A percentile compares a stretch with the other conserved stretches of the same genome.
Evolutionary conservation across 257 asterid genomes (phyloP).

Genomic region (Agastache rugosa): DNA sequence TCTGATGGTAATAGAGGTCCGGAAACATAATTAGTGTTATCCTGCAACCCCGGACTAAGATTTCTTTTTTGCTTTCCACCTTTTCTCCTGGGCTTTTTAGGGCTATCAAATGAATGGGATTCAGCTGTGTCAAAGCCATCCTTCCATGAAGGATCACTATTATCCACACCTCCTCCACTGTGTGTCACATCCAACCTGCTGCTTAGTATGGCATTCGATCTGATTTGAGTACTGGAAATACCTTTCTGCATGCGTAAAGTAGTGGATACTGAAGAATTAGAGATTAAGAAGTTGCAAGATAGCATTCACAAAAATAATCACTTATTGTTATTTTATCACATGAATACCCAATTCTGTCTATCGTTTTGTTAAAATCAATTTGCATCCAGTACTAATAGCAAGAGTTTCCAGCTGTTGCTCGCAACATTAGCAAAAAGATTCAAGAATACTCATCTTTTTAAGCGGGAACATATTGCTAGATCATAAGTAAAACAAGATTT

Average conservation of each 20-base stretch:
- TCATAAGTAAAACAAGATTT: too few relatives aligned
- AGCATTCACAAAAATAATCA: too few relatives aligned
- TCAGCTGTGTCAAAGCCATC: slow-evolving; percentile 57
- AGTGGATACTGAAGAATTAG: slow-evolving; percentile 20
- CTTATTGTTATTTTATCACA: too few relatives aligned
- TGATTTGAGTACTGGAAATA: slow-evolving; percentile 34
- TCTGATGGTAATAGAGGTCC: slow-evolving; percentile 84
- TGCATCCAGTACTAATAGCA: not conserved
- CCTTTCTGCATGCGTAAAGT: slow-evolving; percentile 53
- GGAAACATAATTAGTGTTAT: slow-evolving; percentile 40
- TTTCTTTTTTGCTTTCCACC: slow-evolving; percentile 32
- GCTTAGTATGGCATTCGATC: slow-evolving; percentile 51
- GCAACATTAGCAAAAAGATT: not conserved
- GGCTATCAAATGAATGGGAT: slow-evolving; percentile 48
- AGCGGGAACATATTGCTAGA: not conserved
- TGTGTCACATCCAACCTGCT: slow-evolving; percentile 47
- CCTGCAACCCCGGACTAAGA: slow-evolving; percentile 41
- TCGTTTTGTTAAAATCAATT: not conserved
- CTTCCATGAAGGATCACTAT: slow-evolving; percentile 46
- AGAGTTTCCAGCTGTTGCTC: not conserved
- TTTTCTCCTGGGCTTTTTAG: slow-evolving; percentile 38
- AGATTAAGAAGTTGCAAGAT: slow-evolving; percentile 21
- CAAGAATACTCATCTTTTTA: not conserved
- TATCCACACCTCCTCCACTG: slow-evolving; percentile 50
- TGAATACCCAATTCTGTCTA: not conserved